Evolutionary conservation across 2,329 filamentous ascomycete genomes (phyloP), one percentile per base, ranked within the genome.

Genomic region (Fusarium napiforme): DNA sequence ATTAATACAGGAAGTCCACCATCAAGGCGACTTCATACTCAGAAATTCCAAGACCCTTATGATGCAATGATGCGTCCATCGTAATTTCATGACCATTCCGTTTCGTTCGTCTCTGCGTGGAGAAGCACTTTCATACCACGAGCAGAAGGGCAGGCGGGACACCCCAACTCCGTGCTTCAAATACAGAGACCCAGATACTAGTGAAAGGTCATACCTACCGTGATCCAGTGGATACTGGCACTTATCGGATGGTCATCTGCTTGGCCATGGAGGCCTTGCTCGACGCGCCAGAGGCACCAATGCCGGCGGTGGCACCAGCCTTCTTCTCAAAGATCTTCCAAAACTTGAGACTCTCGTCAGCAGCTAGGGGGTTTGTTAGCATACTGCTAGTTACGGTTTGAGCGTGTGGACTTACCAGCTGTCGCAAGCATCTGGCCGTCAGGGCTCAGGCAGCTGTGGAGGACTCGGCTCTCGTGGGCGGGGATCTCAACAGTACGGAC

Each of bases 261-360:
- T 97, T 98, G 81, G 91, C 91, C 88, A 96, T 93, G 79, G 93
- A 91, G 63, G 93, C 94, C 86, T 96, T 96, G 83, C 89, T 90
- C 56, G 92, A 92, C 67, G 92, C 87, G 72, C 91, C 91, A 66
- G 91, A 88, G 76, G 89, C 87, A 69, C 90, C 88, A 61, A 91
- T 87, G 55, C 90, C 89, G 58, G 91, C 89, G 69, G 89, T 86
- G 67, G 89, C 86, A 62, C 94, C 95, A 23, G 95, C 87, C 90
- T 98, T 98, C 90, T 97, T 98, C 89, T 99, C 96, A 80, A 99
- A 99, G 78, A 99, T 89, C 91, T 99, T 99, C 96, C 96, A 99
- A 89, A 99, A 99, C 87, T 99, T 99, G 83, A 99, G 88, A 81
- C 93, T 96, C 88, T 99, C 96, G 79, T 99, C 96, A 42, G 96